Base-by-base conservation (phyloP, 192 early-diverging fungal genomes). In the Entrophospora sp. region DNA sequence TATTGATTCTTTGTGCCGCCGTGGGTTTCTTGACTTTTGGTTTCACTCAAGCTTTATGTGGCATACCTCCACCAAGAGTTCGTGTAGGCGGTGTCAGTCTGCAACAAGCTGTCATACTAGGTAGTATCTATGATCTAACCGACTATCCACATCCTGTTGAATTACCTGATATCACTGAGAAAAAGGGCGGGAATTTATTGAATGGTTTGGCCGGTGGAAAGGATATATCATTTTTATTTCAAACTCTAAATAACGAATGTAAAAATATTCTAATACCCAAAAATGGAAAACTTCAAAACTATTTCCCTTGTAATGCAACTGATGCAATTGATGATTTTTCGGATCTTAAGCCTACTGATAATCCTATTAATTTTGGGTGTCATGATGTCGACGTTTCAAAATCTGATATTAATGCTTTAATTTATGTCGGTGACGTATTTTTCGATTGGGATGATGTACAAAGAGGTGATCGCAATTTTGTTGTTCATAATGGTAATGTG, bases 1-100 rank as follows among this genome's bases (percentile, higher is more conserved):
- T 94, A 65, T 22, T 87, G 6, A 1, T 90, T 0, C 74, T 92
- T 52, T 90, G 91, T 83, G 66, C 57, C 4, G 67, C 70, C 27
- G 82, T 94, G 36, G 92, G 89, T 24, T 95, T 94, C 72, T 68
- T 94, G 57, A 94, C 91, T 12, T 94, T 96, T 71, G 91, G 89
- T 7, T 78, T 91, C 67, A 81, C 85, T 51, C 76, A 83, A 66
- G 82, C 83, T 34, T 70, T 87, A 30, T 91, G 83, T 55, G 67
- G 69, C n/a, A 63, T 2, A 67, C 22, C 58, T 73, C 27, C 69
- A 61, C n/a, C 49, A 68, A 14, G 73, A 68, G 44, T 75, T 75
- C 16, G 71, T 67, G 71, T 71, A 43, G 75, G 72, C n/a, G 61
- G 63, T 32, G 66, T 80, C 12, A 62, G 43, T 45, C 13, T 27